A percentile compares a stretch with the other conserved stretches of the same genome.
These are phyloP conservation scores for Dendrobium nobile DNA, from an alignment of 106 monocot species.

Conservation along the genomic window DNA sequence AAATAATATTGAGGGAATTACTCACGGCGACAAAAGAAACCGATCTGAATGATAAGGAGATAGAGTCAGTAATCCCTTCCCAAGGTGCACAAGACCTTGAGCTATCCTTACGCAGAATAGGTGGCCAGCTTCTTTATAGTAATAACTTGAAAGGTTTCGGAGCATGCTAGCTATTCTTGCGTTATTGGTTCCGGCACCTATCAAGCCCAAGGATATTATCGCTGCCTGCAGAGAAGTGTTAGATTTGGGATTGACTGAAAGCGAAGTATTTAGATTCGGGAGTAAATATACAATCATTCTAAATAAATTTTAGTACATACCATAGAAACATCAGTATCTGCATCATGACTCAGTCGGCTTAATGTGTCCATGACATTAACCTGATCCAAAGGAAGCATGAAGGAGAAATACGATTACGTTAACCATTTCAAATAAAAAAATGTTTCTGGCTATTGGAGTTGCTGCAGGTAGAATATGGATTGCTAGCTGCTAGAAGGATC, in stretches of 20 bases:
- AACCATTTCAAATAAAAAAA: neutral
- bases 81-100: slow-evolving; percentile 93
- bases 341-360: slow-evolving; percentile 92
- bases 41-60: slow-evolving; percentile 94
- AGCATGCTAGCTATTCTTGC: slow-evolving; percentile 98
- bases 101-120: slow-evolving; percentile 97
- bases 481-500: too few relatives aligned
- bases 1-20: neutral
- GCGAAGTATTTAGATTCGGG: neutral
- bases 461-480: too few relatives aligned
- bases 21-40: slow-evolving; percentile 87
- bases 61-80: slow-evolving; percentile 93
- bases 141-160: slow-evolving; percentile 94
- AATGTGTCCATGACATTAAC: slow-evolving; percentile 96
- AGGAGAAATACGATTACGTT: neutral
- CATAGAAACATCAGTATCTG: slow-evolving; percentile 96
- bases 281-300: neutral
- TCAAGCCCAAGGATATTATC: slow-evolving; percentile 84
- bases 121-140: slow-evolving; percentile 97
- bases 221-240: slow-evolving; percentile 58
- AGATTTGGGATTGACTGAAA: neutral
- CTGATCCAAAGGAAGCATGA: slow-evolving; percentile 25
- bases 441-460: neutral
- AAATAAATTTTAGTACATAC: slow-evolving; percentile 16
- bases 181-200: slow-evolving; percentile 94